These are phyloP conservation scores for Claviceps digitariae DNA, from an alignment of 2,329 filamentous ascomycete species.

Conservation along the genomic window DNA sequence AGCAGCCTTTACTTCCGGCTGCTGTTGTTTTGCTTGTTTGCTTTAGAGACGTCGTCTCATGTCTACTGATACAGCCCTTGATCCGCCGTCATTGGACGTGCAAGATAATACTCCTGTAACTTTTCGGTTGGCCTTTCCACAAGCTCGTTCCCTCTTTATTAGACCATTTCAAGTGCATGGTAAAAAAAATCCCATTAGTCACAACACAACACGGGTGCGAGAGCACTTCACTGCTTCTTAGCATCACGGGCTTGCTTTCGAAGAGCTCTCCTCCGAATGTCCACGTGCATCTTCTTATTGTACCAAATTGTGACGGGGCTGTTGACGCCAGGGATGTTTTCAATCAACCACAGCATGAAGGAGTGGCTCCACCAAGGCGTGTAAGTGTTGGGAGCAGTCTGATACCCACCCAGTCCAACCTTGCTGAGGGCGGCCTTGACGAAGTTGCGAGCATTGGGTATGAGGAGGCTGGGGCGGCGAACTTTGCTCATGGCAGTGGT, in stretches of 20 bases:
- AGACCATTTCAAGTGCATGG: neutral
- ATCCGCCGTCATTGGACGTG: neutral
- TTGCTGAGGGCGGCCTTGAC: slow-evolving; percentile 67
- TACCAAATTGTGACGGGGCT: slow-evolving; percentile 31
- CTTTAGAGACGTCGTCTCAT: neutral
- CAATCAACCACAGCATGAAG: slow-evolving; percentile 72
- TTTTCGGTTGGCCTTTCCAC: neutral
- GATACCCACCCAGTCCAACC: slow-evolving; percentile 68
- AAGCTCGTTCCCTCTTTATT: neutral
- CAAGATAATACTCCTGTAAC: too few relatives aligned
- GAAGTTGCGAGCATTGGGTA: slow-evolving; percentile 73
- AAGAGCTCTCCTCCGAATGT: slow-evolving; percentile 69
- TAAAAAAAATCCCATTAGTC: neutral
- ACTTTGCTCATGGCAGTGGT: slow-evolving; percentile 97
- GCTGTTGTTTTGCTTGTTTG: too few relatives aligned
- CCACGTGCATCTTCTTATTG: slow-evolving; percentile 60
- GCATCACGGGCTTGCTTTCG: slow-evolving; percentile 72
- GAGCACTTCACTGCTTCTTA: slow-evolving; percentile 43
- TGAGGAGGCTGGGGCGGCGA: slow-evolving; percentile 58
- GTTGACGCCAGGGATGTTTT: slow-evolving; percentile 40
- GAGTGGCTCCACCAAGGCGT: slow-evolving; percentile 92
- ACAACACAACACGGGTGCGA: neutral
- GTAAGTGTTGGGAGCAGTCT: slow-evolving; percentile 68
- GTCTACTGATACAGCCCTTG: neutral
- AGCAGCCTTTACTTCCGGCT: neutral